These are phyloP conservation scores for Dothiorella sarmentorum DNA, from an alignment of 2,329 filamentous ascomycete species.

Conservation along the genomic window DNA sequence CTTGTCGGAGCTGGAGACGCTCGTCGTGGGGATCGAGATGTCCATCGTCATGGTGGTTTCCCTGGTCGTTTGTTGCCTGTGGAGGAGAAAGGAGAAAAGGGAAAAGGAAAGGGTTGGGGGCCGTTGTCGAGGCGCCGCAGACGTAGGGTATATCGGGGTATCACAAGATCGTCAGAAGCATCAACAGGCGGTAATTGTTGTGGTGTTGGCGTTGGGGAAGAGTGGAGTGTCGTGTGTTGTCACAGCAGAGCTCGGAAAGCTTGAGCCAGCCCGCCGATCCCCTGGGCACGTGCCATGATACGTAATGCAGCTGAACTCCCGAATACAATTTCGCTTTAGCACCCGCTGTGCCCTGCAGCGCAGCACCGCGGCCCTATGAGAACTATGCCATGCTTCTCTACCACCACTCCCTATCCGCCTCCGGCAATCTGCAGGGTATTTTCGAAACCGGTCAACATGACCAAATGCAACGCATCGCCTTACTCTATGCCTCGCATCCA, in stretches of 20 bases:
- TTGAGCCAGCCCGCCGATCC: conserved; percentile 2
- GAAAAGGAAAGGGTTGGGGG: neutral
- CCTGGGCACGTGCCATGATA: conserved; percentile 4
- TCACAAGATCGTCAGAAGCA: neutral
- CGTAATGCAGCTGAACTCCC: conserved; percentile 8
- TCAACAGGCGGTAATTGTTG: conserved; percentile 3
- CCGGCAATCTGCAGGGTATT: conserved; percentile 19
- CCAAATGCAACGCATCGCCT: conserved; percentile 17
- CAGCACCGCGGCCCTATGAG: conserved; percentile 5
- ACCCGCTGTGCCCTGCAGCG: neutral
- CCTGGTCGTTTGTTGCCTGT: neutral
- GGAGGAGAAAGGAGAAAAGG: neutral
- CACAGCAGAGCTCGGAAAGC: conserved; percentile 9
- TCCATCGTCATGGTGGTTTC: conserved; percentile 22
- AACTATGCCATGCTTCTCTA: conserved; percentile 3
- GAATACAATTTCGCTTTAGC: neutral
- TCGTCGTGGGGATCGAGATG: conserved; percentile 48
- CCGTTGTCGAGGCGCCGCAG: neutral
- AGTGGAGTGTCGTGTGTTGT: conserved; percentile 16
- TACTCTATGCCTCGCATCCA: conserved; percentile 1
- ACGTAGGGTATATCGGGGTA: neutral
- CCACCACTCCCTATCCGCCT: neutral
- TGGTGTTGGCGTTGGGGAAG: conserved; percentile 3
- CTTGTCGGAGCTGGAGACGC: conserved; percentile 53
- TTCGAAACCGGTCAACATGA: conserved; percentile 16